Base-by-base conservation (phyloP, 208 protist species). In the Eutreptiella sp. region DNA sequence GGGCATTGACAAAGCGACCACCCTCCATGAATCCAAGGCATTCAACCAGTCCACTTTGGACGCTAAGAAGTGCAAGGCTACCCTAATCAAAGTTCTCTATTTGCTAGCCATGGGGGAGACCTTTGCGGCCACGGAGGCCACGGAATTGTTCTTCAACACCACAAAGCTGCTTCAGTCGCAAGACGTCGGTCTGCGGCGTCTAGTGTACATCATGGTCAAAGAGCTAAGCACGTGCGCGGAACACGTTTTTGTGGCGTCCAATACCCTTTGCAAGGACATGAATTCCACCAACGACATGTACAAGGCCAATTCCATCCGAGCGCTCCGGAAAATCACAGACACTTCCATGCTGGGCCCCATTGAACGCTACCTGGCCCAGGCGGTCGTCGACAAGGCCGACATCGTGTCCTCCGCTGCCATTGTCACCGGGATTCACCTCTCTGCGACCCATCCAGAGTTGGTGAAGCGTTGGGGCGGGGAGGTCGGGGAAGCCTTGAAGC, bases 181-280 rank as follows among this genome's bases (percentile, higher is more conserved):
- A 26, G 78, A 98, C 72, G 64, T 85, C 11, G 87, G 90, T 55
- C 84, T 99, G 32, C 83, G 95, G 16, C 87, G 96, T 9, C 68
- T 99, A 67, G 80, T 98, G 48, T 99, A 98, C 73, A 73, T 99
- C 1, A 68, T 97, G 28, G 84, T 99, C 70, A 99, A 98, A 72
- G 95, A 98, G 64, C 84, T 99, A 7, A 79, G 80, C 43, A 50
- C 68, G 11, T 53, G 78, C 1, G 84, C 92, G 16, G 88, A 97
- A 48, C 87, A 98, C 68, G 85, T 93, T 50, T 96, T 98, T 63
- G 98, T 98, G 43, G 89, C 95, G 7, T 95, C 88, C 21, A 90
- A 87, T 59, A 94, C 88, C n/a, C 83, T 99, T 29, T 94, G 88
- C 63, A 92, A 88, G 62, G 96, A 99, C 75, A 97, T 98, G 60